Evolutionary conservation across 805 yeast genomes (phyloP).

Genomic region (Spathaspora boniae): DNA sequence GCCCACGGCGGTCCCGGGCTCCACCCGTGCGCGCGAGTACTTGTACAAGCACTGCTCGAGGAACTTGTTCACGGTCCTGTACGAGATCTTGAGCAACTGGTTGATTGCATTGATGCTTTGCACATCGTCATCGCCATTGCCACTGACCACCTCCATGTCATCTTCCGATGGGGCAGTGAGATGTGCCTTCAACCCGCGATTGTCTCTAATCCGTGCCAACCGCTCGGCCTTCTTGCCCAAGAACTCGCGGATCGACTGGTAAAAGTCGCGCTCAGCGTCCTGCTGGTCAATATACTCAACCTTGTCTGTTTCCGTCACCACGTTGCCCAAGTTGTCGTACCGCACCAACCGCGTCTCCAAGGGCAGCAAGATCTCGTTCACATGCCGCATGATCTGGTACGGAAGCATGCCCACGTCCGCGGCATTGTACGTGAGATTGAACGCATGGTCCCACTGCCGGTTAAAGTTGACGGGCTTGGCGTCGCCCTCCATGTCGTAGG

Average conservation of each 20-base stretch:
- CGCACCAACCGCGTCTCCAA: constrained; percentile 58
- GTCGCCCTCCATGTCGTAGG: constrained; percentile 98
- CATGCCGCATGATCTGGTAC: constrained; percentile 56
- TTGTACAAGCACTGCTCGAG: constrained; percentile 73
- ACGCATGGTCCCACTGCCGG: constrained; percentile 93
- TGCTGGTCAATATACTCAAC: constrained; percentile 73
- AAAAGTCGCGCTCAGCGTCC: constrained; percentile 86
- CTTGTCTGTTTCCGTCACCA: constrained; percentile 36
- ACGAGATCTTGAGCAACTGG: constrained; percentile 67
- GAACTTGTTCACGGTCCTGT: constrained; percentile 57
- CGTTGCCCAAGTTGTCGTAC: constrained; percentile 69
- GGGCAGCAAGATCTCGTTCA: constrained; percentile 57
- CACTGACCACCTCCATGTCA: constrained; percentile 33
- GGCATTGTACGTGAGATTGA: constrained; percentile 62
- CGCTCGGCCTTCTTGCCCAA: constrained; percentile 52
- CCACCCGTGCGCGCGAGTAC: constrained; percentile 87
- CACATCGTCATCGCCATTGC: constrained; percentile 36
- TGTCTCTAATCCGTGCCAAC: constrained; percentile 55
- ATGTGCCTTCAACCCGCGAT: constrained; percentile 47
- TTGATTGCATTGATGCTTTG: constrained; percentile 47
- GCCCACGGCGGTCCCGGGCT: constrained; percentile 99
- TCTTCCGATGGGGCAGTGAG: constrained; percentile 40
- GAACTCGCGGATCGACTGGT: constrained; percentile 68
- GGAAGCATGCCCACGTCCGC: constrained; percentile 62
- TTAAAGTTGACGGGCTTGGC: constrained; percentile 92